Evolutionary conservation across 345 rosid species (phyloP).

Genomic region (Populus davidiana): DNA sequence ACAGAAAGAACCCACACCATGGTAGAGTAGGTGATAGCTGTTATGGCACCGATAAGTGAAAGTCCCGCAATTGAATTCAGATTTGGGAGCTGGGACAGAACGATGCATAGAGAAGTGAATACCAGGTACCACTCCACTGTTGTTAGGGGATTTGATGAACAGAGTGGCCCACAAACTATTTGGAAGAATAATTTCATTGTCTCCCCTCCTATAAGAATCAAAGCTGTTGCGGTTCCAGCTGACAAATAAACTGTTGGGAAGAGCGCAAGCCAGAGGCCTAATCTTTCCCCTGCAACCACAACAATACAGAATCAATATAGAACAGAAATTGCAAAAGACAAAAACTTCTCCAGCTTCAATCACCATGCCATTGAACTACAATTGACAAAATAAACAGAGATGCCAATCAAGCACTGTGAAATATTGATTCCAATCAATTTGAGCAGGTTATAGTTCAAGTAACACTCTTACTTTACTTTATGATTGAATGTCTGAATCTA

Average conservation of each 20-base stretch:
- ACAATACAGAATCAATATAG: background rate
- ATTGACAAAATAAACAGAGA: too few relatives aligned
- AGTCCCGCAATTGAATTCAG: slow-evolving; percentile 96
- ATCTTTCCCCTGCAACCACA: slow-evolving; percentile 61
- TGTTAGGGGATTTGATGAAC: slow-evolving; percentile 82
- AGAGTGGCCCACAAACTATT: slow-evolving; percentile 84
- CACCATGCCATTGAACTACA: too few relatives aligned
- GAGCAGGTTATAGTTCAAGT: too few relatives aligned
- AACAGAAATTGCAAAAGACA: too few relatives aligned
- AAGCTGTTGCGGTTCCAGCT: slow-evolving; percentile 93
- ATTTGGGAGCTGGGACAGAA: slow-evolving; percentile 95
- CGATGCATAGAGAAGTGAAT: slow-evolving; percentile 87
- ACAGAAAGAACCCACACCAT: slow-evolving; percentile 98
- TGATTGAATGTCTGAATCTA: too few relatives aligned
- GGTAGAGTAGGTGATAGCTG: slow-evolving; percentile 85
- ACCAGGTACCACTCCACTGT: slow-evolving; percentile 97
- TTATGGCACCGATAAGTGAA: slow-evolving; percentile 87
- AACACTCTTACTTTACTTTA: too few relatives aligned
- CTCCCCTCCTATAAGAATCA: slow-evolving; percentile 91
- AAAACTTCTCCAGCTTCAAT: too few relatives aligned
- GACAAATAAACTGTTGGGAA: slow-evolving; percentile 94
- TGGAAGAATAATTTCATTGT: slow-evolving; percentile 93
- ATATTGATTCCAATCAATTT: too few relatives aligned
- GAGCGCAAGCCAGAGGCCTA: slow-evolving; percentile 90
- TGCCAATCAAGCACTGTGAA: too few relatives aligned